Conservation (phyloP, 495 filamentous ascomycete species). For the Aspergillus incahuasiensis region DNA sequence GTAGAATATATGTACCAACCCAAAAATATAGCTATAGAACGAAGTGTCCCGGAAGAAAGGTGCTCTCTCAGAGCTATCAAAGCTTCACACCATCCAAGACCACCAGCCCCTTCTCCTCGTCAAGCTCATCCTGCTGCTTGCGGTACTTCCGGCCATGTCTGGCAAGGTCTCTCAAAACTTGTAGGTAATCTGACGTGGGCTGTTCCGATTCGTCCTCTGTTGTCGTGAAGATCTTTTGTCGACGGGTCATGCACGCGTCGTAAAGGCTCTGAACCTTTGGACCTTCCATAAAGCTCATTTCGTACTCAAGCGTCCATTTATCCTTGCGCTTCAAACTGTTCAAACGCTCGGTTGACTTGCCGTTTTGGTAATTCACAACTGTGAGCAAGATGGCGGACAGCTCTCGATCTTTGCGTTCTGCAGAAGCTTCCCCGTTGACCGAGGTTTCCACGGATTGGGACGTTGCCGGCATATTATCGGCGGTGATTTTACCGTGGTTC, state of each 20-base stretch:
- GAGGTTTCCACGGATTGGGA: background rate
- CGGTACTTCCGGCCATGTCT: constrained; percentile 45
- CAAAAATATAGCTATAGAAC: background rate
- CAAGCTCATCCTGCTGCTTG: constrained; percentile 42
- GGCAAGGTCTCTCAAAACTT: constrained; percentile 38
- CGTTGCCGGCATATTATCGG: background rate
- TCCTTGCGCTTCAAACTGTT: constrained; percentile 43
- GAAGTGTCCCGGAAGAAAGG: background rate
- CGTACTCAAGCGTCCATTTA: constrained; percentile 74
- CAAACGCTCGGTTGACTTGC: constrained; percentile 56
- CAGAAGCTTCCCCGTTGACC: background rate
- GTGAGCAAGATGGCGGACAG: constrained; percentile 54
- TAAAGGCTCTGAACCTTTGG: constrained; percentile 45
- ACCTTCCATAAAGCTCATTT: constrained; percentile 52
- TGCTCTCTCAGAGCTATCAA: background rate
- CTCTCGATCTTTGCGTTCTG: constrained; percentile 45
- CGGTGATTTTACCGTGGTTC: background rate
- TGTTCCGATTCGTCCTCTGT: background rate
- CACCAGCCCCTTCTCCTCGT: constrained; percentile 33
- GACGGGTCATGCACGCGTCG: constrained; percentile 43
- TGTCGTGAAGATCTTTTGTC: constrained; percentile 38
- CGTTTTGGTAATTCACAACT: constrained; percentile 70
- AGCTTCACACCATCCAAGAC: constrained; percentile 19
- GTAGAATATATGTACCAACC: background rate
- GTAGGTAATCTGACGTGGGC: constrained; percentile 33